These are phyloP conservation scores for Trametes hirsuta DNA, from an alignment of 1,284 basidiomycete genomes.

Conservation along the genomic window DNA sequence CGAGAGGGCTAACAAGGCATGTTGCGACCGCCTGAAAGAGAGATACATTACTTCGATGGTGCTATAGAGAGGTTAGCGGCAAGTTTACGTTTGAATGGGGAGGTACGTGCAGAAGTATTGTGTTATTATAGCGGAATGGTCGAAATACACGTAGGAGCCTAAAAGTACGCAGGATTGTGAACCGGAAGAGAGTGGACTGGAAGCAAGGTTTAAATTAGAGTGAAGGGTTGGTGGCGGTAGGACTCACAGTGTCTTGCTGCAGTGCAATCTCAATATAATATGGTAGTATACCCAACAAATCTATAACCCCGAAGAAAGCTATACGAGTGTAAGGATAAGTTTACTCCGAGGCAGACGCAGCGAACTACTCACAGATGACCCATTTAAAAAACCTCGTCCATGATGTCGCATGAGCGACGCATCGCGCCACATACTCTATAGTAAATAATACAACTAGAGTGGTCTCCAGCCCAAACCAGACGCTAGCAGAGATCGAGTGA, in stretches of 20 bases:
- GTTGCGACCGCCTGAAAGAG: constrained; percentile 82
- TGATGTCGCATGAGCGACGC: constrained; percentile 65
- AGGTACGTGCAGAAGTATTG: constrained; percentile 69
- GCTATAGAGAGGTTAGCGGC: constrained; percentile 38
- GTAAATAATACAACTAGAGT: constrained; percentile 82
- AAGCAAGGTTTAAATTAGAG: neutral
- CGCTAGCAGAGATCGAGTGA: constrained; percentile 66
- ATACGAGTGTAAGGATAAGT: neutral
- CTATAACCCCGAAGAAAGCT: constrained; percentile 88
- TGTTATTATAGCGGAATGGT: constrained; percentile 83
- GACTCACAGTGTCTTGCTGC: constrained; percentile 81
- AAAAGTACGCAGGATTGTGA: constrained; percentile 85
- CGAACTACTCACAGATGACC: constrained; percentile 61
- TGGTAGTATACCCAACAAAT: constrained; percentile 81
- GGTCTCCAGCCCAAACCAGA: constrained; percentile 85
- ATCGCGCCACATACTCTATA: constrained; percentile 71
- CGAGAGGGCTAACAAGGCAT: constrained; percentile 82
- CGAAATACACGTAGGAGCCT: constrained; percentile 85
- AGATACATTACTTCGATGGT: constrained; percentile 95
- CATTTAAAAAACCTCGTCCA: constrained; percentile 65
- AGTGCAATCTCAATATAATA: constrained; percentile 86
- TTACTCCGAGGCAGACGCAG: neutral
- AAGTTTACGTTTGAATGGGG: neutral
- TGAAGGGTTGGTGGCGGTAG: neutral
- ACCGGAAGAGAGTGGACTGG: constrained; percentile 83